These are phyloP conservation scores for Singerocomus inundabilis DNA, from an alignment of 1,284 basidiomycete genomes.

Conservation along the genomic window DNA sequence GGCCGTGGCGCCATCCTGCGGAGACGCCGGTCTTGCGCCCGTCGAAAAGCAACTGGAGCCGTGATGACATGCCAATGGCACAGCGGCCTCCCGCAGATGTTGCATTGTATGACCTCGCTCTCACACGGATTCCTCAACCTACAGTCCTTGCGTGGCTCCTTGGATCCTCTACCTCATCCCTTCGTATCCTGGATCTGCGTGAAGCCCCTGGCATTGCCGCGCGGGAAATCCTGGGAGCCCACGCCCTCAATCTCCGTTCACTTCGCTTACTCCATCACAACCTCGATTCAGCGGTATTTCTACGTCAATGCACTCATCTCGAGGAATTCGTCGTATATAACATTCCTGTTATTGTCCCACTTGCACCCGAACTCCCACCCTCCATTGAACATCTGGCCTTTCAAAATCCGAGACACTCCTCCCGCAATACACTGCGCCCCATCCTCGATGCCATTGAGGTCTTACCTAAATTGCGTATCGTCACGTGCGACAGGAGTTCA, in stretches of 20 bases:
- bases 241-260: conserved; percentile 40
- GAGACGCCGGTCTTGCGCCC: conserved; percentile 9
- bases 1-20: conserved; percentile 24
- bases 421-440: conserved; percentile 26
- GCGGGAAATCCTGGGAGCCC: conserved; percentile 27
- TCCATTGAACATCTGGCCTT: conserved; percentile 43
- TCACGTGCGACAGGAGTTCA: conserved; percentile 38
- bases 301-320: conserved; percentile 40
- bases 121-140: conserved; percentile 36
- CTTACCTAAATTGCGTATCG: conserved; percentile 37
- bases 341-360: conserved; percentile 35
- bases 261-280: conserved; percentile 42
- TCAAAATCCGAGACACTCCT: conserved; percentile 31
- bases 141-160: conserved; percentile 41
- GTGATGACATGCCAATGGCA: neutral
- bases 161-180: conserved; percentile 32
- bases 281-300: conserved; percentile 31
- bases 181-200: conserved; percentile 43
- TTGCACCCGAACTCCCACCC: conserved; percentile 34
- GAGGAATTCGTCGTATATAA: conserved; percentile 42
- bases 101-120: conserved; percentile 42
- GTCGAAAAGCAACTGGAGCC: neutral
- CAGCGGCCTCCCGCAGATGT: conserved; percentile 11
- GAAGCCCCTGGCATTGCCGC: conserved; percentile 35
- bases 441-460: conserved; percentile 36